phyloP scores from a whole-genome alignment of 257 asterid genomes.

The Penstemon davidsonii region DNA sequence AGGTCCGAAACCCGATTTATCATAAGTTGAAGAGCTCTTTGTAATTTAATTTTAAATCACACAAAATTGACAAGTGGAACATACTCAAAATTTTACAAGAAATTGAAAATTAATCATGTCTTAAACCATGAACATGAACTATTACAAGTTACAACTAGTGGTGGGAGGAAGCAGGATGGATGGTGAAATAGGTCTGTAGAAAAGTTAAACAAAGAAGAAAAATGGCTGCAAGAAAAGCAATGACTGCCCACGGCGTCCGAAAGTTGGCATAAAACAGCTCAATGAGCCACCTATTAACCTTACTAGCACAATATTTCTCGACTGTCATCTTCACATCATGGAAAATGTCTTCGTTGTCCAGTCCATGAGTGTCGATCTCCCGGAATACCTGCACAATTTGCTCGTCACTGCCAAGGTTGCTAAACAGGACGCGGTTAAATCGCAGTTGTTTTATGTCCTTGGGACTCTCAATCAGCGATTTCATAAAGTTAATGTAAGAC shows the following conservation, averaged over 20 bases:
- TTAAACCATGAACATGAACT: no score
- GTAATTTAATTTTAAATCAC: no score
- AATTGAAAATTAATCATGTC: no score
- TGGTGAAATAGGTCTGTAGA: slow-evolving; percentile 14
- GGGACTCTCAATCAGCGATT: slow-evolving; percentile 27
- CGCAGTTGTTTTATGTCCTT: slow-evolving; percentile 40
- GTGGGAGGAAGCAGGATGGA: not conserved
- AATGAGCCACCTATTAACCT: slow-evolving; percentile 25
- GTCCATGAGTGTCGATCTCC: slow-evolving; percentile 11
- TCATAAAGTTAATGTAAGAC: slow-evolving; percentile 37
- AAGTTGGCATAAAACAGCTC: slow-evolving; percentile 26
- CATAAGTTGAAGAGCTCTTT: no score
- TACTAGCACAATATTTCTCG: slow-evolving; percentile 17
- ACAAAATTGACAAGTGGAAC: no score
- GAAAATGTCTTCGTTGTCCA: not conserved
- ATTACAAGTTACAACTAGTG: no score
- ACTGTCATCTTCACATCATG: not conserved
- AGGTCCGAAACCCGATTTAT: no score
- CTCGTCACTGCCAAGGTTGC: slow-evolving; percentile 35
- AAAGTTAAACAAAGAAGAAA: slow-evolving; percentile 10
- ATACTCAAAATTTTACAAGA: no score
- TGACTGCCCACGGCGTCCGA: slow-evolving; percentile 26
- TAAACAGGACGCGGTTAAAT: slow-evolving; percentile 25
- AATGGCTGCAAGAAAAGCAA: slow-evolving; percentile 27
- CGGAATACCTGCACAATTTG: slow-evolving; percentile 23